A percentile compares a stretch with the other conserved stretches of the same genome.
Evolutionary conservation across 2,329 filamentous ascomycete species (phyloP).

Genomic region (Hymenotorrendiella dingleyae): DNA sequence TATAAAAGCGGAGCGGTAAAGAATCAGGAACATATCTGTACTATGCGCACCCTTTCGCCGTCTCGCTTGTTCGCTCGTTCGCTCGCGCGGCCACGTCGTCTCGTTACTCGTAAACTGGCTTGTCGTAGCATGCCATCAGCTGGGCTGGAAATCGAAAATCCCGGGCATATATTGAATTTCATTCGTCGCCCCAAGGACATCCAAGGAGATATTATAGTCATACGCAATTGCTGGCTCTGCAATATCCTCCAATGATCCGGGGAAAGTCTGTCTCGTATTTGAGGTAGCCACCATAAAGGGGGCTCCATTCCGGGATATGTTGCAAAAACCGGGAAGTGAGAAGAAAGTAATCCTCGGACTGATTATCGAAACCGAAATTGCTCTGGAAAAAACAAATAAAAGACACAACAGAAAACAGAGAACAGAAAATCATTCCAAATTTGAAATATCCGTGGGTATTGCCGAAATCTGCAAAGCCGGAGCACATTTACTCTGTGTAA

Average conservation of each 20-base stretch:
- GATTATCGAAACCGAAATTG: neutral
- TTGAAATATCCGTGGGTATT: neutral
- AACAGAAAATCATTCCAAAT: conserved; percentile 2
- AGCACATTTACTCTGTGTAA: neutral
- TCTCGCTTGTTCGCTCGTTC: no score
- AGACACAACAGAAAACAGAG: conserved; percentile 6
- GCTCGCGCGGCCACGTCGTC: no score
- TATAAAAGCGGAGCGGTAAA: neutral
- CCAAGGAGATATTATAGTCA: no score
- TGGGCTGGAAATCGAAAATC: no score
- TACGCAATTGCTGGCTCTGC: no score
- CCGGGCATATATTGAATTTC: no score
- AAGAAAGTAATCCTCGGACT: neutral
- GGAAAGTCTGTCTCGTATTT: no score
- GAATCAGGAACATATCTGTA: conserved; percentile 1
- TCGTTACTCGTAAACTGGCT: no score
- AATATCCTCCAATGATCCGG: no score
- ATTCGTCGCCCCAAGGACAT: no score
- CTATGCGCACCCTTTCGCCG: neutral
- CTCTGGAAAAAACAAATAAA: neutral
- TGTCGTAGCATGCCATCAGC: no score
- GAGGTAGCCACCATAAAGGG: no score
- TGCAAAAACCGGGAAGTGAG: conserved; percentile 1
- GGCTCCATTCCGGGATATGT: neutral
- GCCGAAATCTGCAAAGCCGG: conserved; percentile 1